Evolutionary conservation across 208 protist genomes (phyloP).

Genomic region (Acanthamoeba healyi): DNA sequence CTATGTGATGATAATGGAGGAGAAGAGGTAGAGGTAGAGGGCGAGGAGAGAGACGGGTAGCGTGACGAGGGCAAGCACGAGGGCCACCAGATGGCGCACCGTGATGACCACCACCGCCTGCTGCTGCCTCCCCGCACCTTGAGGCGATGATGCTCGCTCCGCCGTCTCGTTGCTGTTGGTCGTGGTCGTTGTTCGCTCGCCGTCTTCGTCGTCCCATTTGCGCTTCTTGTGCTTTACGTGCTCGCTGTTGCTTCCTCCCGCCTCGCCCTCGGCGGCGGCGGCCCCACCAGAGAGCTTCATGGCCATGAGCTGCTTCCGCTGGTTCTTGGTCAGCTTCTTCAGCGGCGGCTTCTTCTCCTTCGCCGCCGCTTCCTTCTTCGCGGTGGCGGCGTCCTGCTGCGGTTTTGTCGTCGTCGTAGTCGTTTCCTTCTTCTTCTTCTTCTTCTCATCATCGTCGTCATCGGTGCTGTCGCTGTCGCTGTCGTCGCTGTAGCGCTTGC

Average conservation of each 20-base stretch:
- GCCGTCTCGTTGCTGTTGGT: background rate
- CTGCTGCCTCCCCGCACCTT: too few relatives aligned
- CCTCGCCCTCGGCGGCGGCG: background rate
- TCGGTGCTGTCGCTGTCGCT: background rate
- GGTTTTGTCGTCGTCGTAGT: background rate
- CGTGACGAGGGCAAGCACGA: background rate
- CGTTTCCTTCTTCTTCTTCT: background rate
- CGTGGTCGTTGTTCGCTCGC: background rate
- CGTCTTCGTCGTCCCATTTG: background rate
- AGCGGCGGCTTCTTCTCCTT: background rate
- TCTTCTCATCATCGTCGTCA: background rate
- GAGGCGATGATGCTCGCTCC: too few relatives aligned
- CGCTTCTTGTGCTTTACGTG: background rate
- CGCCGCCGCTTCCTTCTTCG: background rate
- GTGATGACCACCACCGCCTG: background rate
- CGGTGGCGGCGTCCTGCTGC: background rate
- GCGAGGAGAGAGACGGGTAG: background rate
- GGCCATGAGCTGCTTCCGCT: slow-evolving; percentile 5
- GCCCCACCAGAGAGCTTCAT: background rate
- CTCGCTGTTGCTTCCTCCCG: background rate
- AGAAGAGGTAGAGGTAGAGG: background rate
- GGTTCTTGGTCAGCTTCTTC: slow-evolving; percentile 9
- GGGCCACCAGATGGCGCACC: background rate
- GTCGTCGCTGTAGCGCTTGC: background rate
- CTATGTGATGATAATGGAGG: too few relatives aligned